Conservation (phyloP, 495 filamentous ascomycete species). For the Hypoxylon rickii region DNA sequence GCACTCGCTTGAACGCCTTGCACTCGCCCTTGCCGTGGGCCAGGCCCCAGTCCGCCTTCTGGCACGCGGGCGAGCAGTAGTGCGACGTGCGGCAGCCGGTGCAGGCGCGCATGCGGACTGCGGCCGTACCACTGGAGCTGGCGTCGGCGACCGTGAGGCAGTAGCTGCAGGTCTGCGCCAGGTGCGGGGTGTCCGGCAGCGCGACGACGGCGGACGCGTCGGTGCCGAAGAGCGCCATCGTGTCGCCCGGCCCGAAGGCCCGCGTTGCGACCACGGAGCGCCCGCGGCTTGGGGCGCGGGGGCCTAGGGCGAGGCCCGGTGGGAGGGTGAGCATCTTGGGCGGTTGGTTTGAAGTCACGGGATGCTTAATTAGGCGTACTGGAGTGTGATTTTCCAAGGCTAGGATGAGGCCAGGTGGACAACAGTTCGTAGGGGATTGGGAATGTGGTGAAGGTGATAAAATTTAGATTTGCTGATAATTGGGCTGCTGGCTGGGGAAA, state of each 20-base stretch:
- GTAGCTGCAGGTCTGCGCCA: slow-evolving; percentile 47
- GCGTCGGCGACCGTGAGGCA: slow-evolving; percentile 36
- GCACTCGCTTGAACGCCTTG: slow-evolving; percentile 44
- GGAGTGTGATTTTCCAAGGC: no score
- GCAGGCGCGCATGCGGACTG: slow-evolving; percentile 49
- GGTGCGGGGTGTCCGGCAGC: slow-evolving; percentile 45
- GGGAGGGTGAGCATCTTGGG: slow-evolving; percentile 10
- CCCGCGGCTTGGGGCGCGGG: slow-evolving; percentile 24
- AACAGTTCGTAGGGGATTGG: not conserved
- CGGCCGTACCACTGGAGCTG: slow-evolving; percentile 1
- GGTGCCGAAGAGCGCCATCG: slow-evolving; percentile 46
- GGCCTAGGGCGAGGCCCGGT: slow-evolving; percentile 16
- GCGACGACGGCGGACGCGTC: slow-evolving; percentile 43
- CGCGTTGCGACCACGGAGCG: slow-evolving; percentile 44
- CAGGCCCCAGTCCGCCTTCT: slow-evolving; percentile 59
- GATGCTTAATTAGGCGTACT: no score
- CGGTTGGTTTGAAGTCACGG: not conserved
- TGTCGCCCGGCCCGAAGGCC: slow-evolving; percentile 43
- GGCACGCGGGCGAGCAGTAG: slow-evolving; percentile 61
- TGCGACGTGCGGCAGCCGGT: slow-evolving; percentile 51
- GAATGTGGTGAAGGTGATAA: not conserved
- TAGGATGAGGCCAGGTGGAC: no score
- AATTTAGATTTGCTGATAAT: no score
- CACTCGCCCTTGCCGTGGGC: slow-evolving; percentile 58
- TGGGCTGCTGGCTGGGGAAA: no score